These are phyloP conservation scores for Incumbomyces delicatus DNA, from an alignment of 2,329 filamentous ascomycete genomes.

Conservation along the genomic window DNA sequence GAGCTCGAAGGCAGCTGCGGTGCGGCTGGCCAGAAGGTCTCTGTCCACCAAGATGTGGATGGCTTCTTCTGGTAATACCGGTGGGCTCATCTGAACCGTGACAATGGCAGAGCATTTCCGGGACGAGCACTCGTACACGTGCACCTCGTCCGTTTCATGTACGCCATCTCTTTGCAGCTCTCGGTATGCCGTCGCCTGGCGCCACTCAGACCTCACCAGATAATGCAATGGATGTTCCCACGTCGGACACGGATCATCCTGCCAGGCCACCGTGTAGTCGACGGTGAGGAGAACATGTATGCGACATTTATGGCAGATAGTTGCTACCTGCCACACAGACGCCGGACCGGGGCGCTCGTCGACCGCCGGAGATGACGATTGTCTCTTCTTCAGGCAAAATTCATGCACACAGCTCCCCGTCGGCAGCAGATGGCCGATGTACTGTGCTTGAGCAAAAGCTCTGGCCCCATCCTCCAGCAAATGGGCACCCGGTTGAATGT, in stretches of 20 bases:
- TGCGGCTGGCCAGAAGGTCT: conserved; percentile 42
- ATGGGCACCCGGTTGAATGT: conserved; percentile 35
- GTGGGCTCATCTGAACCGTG: conserved; percentile 43
- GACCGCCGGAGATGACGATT: conserved; percentile 40
- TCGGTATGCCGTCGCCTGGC: conserved; percentile 15
- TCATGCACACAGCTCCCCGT: conserved; percentile 46
- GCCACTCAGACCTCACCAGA: conserved; percentile 35
- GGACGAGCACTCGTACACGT: conserved; percentile 51
- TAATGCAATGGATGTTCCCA: conserved; percentile 51
- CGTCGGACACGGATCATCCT: conserved; percentile 36
- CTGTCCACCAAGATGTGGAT: conserved; percentile 46
- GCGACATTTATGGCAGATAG: conserved; percentile 53
- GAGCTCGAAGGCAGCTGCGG: conserved; percentile 39
- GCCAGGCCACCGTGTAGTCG: conserved; percentile 37
- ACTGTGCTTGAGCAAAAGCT: conserved; percentile 32
- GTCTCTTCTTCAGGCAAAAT: conserved; percentile 47
- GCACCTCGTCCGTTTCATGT: conserved; percentile 30
- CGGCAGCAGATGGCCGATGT: conserved; percentile 22
- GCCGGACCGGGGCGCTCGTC: conserved; percentile 31
- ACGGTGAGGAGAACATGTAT: conserved; percentile 52
- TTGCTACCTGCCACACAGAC: conserved; percentile 47
- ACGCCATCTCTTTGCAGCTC: conserved; percentile 24
- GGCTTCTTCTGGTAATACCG: conserved; percentile 41
- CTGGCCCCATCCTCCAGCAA: conserved; percentile 50
- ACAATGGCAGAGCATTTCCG: conserved; percentile 45